Evolutionary conservation across 495 filamentous ascomycete genomes (phyloP).

Genomic region (Delitschia confertaspora): DNA sequence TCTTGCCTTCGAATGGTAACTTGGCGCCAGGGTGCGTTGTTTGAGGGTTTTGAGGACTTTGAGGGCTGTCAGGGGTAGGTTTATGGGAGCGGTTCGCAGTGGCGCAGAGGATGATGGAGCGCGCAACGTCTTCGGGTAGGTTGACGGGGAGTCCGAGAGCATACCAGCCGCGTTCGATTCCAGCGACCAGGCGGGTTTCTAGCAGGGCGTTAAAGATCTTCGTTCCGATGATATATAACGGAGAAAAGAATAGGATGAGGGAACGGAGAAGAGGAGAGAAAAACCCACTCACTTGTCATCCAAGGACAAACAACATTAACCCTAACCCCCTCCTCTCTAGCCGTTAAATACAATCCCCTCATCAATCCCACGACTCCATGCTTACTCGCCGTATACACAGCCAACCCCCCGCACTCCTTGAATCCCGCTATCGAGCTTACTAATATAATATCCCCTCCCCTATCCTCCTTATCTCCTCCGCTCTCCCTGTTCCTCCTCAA

Average conservation of each 20-base stretch:
- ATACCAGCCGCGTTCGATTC: constrained; percentile 35
- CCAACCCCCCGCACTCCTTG: constrained; percentile 35
- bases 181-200: constrained; percentile 34
- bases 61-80: too few species aligned
- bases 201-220: background rate
- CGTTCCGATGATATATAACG: too few species aligned
- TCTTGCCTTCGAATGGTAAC: constrained; percentile 34
- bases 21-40: constrained; percentile 25
- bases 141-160: constrained; percentile 31
- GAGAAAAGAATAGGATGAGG: background rate
- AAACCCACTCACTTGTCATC: constrained; percentile 36
- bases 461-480: constrained; percentile 11
- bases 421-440: constrained; percentile 34
- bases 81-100: constrained; percentile 30
- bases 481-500: constrained; percentile 24
- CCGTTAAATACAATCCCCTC: constrained; percentile 31
- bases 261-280: background rate
- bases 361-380: constrained; percentile 36
- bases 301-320: constrained; percentile 38
- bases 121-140: constrained; percentile 32
- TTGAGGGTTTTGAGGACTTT: too few species aligned
- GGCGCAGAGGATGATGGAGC: constrained; percentile 31
- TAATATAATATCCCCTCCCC: constrained; percentile 35
- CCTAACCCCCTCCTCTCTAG: constrained; percentile 30
- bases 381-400: constrained; percentile 35